Evolutionary conservation across 108 stramenopile genomes (phyloP).

Genomic region (Cyclostephanos tholiformis): DNA sequence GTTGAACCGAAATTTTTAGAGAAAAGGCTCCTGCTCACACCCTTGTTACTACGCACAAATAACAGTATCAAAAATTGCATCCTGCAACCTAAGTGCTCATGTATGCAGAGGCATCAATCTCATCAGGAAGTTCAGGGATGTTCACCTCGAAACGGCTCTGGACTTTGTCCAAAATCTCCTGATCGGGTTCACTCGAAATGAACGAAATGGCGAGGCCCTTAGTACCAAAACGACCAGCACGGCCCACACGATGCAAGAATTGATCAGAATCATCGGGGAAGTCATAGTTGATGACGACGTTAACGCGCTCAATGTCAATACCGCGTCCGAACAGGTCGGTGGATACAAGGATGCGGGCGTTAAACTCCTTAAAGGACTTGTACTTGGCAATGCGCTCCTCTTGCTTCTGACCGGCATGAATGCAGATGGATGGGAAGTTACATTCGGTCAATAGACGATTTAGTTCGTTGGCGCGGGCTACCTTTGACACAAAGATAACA

Average conservation of each 20-base stretch:
- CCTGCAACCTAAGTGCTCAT: constrained; percentile 80
- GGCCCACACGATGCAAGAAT: constrained; percentile 98
- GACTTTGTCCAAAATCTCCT: constrained; percentile 93
- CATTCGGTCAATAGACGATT: constrained; percentile 95
- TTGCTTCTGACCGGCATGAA: constrained; percentile 96
- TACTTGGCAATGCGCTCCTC: constrained; percentile 96
- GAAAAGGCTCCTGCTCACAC: not conserved
- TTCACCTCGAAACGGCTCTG: constrained; percentile 98
- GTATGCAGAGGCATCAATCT: constrained; percentile 96
- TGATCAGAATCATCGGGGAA: constrained; percentile 98
- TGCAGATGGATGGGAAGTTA: constrained; percentile 99
- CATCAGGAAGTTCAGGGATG: constrained; percentile 98
- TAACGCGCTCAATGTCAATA: constrained; percentile 99
- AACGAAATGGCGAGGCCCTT: constrained; percentile 99
- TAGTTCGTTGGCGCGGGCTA: constrained; percentile 92
- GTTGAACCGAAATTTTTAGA: no score
- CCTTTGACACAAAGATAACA: constrained; percentile 99
- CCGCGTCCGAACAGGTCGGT: constrained; percentile 99
- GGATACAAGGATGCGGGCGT: constrained; percentile 97
- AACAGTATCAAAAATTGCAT: not conserved
- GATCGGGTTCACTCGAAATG: constrained; percentile 91
- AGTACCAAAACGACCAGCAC: constrained; percentile 99
- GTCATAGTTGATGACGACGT: constrained; percentile 99
- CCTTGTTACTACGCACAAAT: not conserved
- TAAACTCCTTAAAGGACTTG: constrained; percentile 98